Evolutionary conservation across 1,139 yeast species (phyloP), one percentile per base, ranked within the genome.

Genomic region (Candida tetrigidarum): DNA sequence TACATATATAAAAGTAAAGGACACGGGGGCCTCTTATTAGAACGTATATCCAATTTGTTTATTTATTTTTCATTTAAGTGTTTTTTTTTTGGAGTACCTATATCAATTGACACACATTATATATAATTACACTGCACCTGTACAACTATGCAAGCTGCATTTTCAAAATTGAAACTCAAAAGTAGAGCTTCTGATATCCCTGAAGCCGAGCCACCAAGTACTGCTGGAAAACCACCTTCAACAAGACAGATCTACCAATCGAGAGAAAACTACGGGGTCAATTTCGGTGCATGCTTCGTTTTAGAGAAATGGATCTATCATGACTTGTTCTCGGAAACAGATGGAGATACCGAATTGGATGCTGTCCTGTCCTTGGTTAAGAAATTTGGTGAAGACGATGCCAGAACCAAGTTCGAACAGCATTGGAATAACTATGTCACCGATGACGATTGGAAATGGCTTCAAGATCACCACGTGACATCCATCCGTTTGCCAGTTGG

Each of bases 401-500:
- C 96, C 1, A 71, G 78, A 45, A 50, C 66, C 29, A 71, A 67
- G 53, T 76, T 87, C 56, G 91, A 86, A 51, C 52, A 67, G 2
- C 96, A 88, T 62, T 93, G 96, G 90, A 66, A 61, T 11, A 59
- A 58, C n/a, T 92, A 81, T 62, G 71, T 86, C 54, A 62, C 64
- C 28, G 89, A 83, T 44, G 75, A 75, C 9, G 97, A 93, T 59
- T 91, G 97, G 96, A 60, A 75, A 16, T 90, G 91, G 88, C 65
- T 93, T 36, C 64, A 69, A 39, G 69, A 73, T 16, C 81, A 78
- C 41, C 85, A 86, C 6, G 89, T 89, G 15, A 90, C 88, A 14
- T 78, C 91, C 0, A 77, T 93, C 7, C 75, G 99, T 54, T 75
- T 92, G 7, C 98, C 99, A 4, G 66, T 93, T 53, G 98, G 98